Conservation (phyloP, 1,284 basidiomycete species). For the Inonotus obliquus region DNA sequence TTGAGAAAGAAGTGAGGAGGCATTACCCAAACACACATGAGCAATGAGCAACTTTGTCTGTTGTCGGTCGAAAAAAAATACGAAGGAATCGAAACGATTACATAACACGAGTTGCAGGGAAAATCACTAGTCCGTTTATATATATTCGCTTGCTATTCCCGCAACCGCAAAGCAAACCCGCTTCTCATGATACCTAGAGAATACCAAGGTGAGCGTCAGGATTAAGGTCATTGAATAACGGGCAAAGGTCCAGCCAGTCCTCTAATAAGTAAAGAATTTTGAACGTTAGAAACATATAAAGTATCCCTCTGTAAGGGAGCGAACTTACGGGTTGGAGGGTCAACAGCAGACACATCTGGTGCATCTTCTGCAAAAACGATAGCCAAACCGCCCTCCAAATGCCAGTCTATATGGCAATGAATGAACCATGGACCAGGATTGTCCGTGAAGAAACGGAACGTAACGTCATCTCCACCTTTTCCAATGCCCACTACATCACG, state of each 20-base stretch:
- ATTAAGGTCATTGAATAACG: slow-evolving; percentile 21
- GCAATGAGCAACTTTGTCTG: no score
- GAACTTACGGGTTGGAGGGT: slow-evolving; percentile 24
- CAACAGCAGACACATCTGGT: slow-evolving; percentile 20
- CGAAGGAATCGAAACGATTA: no score
- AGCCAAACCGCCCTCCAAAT: slow-evolving; percentile 30
- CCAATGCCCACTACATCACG: slow-evolving; percentile 36
- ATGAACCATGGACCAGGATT: slow-evolving; percentile 47
- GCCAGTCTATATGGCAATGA: slow-evolving; percentile 43
- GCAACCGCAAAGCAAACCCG: not conserved
- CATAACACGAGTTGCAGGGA: no score
- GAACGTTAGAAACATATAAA: not conserved
- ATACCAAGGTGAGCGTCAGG: slow-evolving; percentile 10
- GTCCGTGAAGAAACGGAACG: slow-evolving; percentile 37
- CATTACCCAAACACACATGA: no score
- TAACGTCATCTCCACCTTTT: slow-evolving; percentile 26
- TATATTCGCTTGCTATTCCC: no score
- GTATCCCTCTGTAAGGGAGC: not conserved
- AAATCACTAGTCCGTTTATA: no score
- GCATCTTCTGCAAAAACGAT: slow-evolving; percentile 38
- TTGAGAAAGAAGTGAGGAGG: no score
- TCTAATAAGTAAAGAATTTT: slow-evolving; percentile 13
- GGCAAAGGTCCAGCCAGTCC: slow-evolving; percentile 25
- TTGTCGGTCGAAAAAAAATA: no score
- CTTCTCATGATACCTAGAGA: not conserved